Evolutionary conservation across 2,329 filamentous ascomycete genomes (phyloP), one percentile per base, ranked within the genome.

Genomic region (Ceratocystis huliohia): DNA sequence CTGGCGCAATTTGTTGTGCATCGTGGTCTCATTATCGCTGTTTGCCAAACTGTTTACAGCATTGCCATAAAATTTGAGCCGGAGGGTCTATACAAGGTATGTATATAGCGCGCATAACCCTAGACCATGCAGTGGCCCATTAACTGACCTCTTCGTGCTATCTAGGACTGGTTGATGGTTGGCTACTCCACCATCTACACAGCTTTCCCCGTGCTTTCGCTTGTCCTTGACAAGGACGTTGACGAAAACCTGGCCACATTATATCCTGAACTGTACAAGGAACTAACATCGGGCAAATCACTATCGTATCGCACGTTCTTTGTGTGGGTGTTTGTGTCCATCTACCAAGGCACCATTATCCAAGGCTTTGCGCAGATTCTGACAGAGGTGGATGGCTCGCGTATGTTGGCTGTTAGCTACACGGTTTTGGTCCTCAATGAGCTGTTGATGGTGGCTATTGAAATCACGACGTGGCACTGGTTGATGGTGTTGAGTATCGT

Each of bases 1-100:
- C 83, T 99, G 28, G 91, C 90, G 0, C 95, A 97, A 75, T 99
- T 99, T 75, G 93, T 99, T 72, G 99, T 99, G 72, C 95, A 99
- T 74, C 88, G 94, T 72, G 94, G 94, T 63, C 80, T 99, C 57
- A 96, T 99, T 72, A 96, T 99, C 73, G 88, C 85, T 65, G 91
- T 97, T 33, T 96, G 92, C 72, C 94, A 99, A 78, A 97, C 94
- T 0, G 91, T 99, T 82, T 99, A 93, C 79, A 95, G 89, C 74
- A 95, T 97, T 69, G 92, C 93, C 5, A 88, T 90, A 67, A 84
- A 88, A 68, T 96, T 96, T 73, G 91, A 96, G 74, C 95, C 94
- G 0, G 91, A 96, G 71, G 94, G 93, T 37, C 79, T 99, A 7
- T 99, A 97, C 80, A 91, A 87, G 76, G 81, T 82, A 69, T 48